Evolutionary conservation across 2,329 filamentous ascomycete genomes (phyloP).

Genomic region (Aspergillus texensis): DNA sequence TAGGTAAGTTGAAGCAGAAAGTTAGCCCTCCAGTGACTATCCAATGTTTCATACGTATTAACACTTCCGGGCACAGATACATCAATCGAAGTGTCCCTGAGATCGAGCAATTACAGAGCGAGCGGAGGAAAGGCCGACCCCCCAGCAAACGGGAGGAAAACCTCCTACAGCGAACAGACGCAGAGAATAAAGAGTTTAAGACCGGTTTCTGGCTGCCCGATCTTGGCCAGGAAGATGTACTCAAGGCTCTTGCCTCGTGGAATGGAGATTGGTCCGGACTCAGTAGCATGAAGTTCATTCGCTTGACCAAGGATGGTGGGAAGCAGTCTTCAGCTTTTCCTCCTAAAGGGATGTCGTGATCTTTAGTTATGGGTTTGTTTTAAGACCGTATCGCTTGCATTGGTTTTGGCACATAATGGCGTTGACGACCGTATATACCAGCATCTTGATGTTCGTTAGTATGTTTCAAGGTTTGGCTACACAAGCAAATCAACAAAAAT

Average conservation of each 20-base stretch:
- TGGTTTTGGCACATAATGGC: constrained; percentile 3
- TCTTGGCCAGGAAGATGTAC: constrained; percentile 66
- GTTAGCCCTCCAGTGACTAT: neutral
- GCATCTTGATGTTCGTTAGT: neutral
- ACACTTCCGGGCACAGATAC: constrained; percentile 29
- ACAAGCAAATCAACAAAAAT: neutral
- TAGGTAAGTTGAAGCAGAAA: constrained; percentile 50
- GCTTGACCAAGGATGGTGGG: constrained; percentile 67
- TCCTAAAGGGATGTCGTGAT: constrained; percentile 61
- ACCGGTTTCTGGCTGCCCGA: constrained; percentile 83
- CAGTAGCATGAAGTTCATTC: constrained; percentile 74
- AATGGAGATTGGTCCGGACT: constrained; percentile 83
- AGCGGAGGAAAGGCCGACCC: constrained; percentile 76
- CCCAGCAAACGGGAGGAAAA: constrained; percentile 76
- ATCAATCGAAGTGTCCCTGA: constrained; percentile 40
- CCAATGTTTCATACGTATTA: neutral
- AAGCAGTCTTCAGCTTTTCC: constrained; percentile 77
- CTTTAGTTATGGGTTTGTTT: constrained; percentile 17
- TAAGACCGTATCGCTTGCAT: neutral
- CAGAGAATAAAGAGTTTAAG: constrained; percentile 77
- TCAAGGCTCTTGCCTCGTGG: constrained; percentile 71
- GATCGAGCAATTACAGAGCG: constrained; percentile 54
- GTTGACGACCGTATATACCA: constrained; percentile 9
- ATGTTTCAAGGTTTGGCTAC: neutral
- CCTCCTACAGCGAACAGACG: constrained; percentile 69